phyloP scores from a whole-genome alignment of 2,329 filamentous ascomycete genomes.

The Colletotrichum sp. region DNA sequence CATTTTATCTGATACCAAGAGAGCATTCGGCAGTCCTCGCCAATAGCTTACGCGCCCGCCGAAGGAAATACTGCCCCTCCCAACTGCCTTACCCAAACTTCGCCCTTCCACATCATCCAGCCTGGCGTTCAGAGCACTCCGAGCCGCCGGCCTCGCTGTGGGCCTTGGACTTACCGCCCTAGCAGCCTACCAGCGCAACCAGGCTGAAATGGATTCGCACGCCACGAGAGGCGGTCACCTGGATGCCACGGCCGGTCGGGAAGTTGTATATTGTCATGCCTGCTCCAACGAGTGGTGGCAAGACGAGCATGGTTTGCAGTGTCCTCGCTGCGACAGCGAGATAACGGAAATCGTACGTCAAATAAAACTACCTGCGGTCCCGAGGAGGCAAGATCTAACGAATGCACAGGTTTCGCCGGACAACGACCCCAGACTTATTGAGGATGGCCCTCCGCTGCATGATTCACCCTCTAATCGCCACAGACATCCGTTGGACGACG shows the following conservation, averaged over 20 bases:
- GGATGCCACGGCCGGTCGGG: slow-evolving; percentile 57
- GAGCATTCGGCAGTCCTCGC: not conserved
- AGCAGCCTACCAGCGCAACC: slow-evolving; percentile 55
- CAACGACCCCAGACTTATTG: slow-evolving; percentile 64
- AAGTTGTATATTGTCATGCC: slow-evolving; percentile 85
- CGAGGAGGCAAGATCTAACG: slow-evolving; percentile 24
- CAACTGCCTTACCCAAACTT: not conserved
- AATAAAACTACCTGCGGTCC: not conserved
- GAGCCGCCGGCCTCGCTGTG: slow-evolving; percentile 59
- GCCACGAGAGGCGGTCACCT: slow-evolving; percentile 41
- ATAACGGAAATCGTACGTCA: slow-evolving; percentile 83
- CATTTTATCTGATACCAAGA: not conserved
- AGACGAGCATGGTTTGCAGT: slow-evolving; percentile 70
- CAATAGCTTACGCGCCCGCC: not conserved
- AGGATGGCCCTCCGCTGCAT: slow-evolving; percentile 27
- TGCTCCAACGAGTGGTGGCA: slow-evolving; percentile 84
- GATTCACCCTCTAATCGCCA: slow-evolving; percentile 15
- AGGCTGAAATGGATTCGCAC: slow-evolving; percentile 45
- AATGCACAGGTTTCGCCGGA: slow-evolving; percentile 53
- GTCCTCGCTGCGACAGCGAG: slow-evolving; percentile 79
- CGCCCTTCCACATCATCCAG: slow-evolving; percentile 33
- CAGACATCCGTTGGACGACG: slow-evolving; percentile 35
- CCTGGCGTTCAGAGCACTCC: slow-evolving; percentile 62
- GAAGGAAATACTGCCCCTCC: not conserved
- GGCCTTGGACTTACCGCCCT: slow-evolving; percentile 65